Evolutionary conservation across 2,329 filamentous ascomycete species (phyloP).

Genomic region (Rachicladosporium sp.): DNA sequence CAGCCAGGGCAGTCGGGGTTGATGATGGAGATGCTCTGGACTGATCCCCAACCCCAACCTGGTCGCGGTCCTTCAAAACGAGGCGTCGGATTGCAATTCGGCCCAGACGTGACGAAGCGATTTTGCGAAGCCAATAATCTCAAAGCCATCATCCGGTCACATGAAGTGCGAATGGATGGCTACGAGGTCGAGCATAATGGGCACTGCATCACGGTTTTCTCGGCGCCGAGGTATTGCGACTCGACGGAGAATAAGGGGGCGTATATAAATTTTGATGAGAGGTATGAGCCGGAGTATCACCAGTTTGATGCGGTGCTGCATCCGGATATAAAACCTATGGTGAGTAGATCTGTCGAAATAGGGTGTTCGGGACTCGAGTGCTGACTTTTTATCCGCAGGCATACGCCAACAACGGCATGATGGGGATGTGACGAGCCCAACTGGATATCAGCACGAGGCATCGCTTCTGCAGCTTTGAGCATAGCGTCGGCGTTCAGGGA

Average conservation of each 20-base stretch:
- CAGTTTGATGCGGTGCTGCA: constrained; percentile 96
- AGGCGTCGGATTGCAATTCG: constrained; percentile 92
- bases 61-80: constrained; percentile 92
- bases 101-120: constrained; percentile 85
- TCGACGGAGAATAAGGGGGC: constrained; percentile 96
- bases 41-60: constrained; percentile 75
- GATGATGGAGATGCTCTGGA: constrained; percentile 99
- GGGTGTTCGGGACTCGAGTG: too few relatives aligned
- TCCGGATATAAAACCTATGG: constrained; percentile 88
- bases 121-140: constrained; percentile 96
- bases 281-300: constrained; percentile 83
- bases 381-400: constrained; percentile 35
- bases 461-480: too few relatives aligned
- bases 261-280: constrained; percentile 93
- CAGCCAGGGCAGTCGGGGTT: constrained; percentile 87
- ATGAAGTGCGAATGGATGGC: constrained; percentile 96
- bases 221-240: constrained; percentile 93
- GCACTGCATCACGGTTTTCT: constrained; percentile 95
- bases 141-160: constrained; percentile 88
- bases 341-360: too few relatives aligned
- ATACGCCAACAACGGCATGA: constrained; percentile 63
- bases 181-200: constrained; percentile 97
- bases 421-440: too few relatives aligned
- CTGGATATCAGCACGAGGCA: too few relatives aligned
- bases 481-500: too few relatives aligned